Percentiles rank a stretch among this genome's conserved stretches.
Conservation (phyloP, 176 grass and related monocot species). For the Oropetium thomaeum region DNA sequence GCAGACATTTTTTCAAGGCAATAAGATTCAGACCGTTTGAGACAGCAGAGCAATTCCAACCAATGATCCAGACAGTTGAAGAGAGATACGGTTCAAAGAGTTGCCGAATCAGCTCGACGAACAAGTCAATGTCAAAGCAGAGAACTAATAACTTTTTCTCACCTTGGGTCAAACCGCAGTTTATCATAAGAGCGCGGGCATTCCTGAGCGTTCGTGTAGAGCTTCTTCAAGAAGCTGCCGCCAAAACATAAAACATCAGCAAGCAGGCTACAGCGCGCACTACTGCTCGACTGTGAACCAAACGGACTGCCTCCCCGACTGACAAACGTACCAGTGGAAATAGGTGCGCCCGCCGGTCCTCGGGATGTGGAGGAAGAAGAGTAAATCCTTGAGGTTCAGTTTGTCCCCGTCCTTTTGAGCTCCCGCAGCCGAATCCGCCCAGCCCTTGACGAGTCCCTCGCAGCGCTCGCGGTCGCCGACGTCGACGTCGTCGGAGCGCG, state of each 20-base stretch:
- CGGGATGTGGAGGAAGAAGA: slow-evolving; percentile 96
- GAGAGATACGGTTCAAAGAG: too few species aligned
- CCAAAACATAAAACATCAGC: background rate
- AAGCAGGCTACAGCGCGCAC: background rate
- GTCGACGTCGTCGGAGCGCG: background rate
- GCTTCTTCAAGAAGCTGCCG: slow-evolving; percentile 81
- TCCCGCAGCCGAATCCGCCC: slow-evolving; percentile 49
- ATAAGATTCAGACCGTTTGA: background rate
- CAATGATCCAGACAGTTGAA: too few species aligned
- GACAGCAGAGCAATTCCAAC: background rate
- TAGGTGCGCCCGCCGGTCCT: slow-evolving; percentile 91
- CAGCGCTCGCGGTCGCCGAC: slow-evolving; percentile 49
- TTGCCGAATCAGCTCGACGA: background rate
- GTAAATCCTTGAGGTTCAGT: slow-evolving; percentile 71
- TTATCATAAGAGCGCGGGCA: slow-evolving; percentile 91
- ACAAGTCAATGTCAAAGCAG: background rate
- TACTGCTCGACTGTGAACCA: background rate
- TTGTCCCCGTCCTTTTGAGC: slow-evolving; percentile 47
- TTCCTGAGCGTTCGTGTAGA: slow-evolving; percentile 66
- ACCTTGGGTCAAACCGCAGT: slow-evolving; percentile 84
- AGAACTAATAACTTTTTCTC: slow-evolving; percentile 29
- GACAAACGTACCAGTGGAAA: slow-evolving; percentile 66
- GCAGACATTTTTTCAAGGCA: background rate
- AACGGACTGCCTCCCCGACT: too few species aligned
- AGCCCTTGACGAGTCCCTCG: slow-evolving; percentile 57